Percentiles rank a stretch among this genome's conserved stretches.
These are phyloP conservation scores for Geotrichum reessii DNA, from an alignment of 1,139 yeast genomes.

Conservation along the genomic window DNA sequence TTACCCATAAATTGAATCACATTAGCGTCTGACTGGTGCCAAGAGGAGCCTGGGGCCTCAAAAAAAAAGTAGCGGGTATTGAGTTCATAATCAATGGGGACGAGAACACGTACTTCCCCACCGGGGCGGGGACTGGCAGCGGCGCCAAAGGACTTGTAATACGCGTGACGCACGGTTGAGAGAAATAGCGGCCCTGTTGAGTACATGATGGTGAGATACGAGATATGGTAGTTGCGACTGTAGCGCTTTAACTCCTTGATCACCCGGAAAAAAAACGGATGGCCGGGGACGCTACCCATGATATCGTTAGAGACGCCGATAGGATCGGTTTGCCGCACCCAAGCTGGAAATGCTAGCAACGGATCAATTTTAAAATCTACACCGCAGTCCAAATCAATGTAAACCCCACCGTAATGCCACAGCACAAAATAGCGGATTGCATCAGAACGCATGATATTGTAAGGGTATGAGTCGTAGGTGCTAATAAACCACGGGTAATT, in stretches of 20 bases:
- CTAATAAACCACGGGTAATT: constrained; percentile 80
- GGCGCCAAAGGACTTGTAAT: constrained; percentile 47
- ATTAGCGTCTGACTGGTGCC: constrained; percentile 84
- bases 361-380: constrained; percentile 77
- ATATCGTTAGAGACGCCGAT: constrained; percentile 90
- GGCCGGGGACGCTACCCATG: constrained; percentile 82
- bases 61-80: constrained; percentile 47
- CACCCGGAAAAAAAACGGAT: constrained; percentile 74
- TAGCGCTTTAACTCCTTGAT: constrained; percentile 59
- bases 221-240: constrained; percentile 42
- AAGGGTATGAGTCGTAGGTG: constrained; percentile 71
- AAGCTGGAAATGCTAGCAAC: constrained; percentile 71
- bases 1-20: constrained; percentile 63
- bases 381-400: constrained; percentile 86
- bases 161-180: constrained; percentile 80
- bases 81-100: constrained; percentile 53
- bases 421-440: constrained; percentile 82
- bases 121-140: constrained; percentile 22
- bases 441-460: constrained; percentile 84
- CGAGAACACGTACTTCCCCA: constrained; percentile 47
- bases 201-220: constrained; percentile 87
- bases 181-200: constrained; percentile 88
- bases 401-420: constrained; percentile 79
- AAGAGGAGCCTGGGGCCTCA: constrained; percentile 72
- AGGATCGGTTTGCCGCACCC: constrained; percentile 79